These are phyloP conservation scores for Heimioporus sp. DNA, from an alignment of 768 basidiomycete genomes.

Conservation along the genomic window DNA sequence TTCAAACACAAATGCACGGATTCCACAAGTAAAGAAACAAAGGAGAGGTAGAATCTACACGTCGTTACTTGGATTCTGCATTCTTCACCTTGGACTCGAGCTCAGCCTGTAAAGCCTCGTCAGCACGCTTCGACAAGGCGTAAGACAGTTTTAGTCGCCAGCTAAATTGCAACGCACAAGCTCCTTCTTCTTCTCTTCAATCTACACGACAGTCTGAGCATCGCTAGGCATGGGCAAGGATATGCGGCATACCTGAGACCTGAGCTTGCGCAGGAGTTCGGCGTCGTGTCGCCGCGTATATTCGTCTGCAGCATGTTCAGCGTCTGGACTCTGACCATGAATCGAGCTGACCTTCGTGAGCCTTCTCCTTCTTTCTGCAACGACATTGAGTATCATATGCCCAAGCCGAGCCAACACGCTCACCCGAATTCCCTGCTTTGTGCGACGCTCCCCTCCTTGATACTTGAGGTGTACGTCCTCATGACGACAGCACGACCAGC, in stretches of 20 bases:
- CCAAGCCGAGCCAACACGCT: slow-evolving; percentile 9
- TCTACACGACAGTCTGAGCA: slow-evolving; percentile 12
- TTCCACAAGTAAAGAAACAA: too few relatives aligned
- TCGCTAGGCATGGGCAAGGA: neutral
- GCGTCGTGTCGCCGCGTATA: slow-evolving; percentile 59
- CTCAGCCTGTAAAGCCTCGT: slow-evolving; percentile 22
- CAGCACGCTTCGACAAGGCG: slow-evolving; percentile 11
- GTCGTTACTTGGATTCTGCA: slow-evolving; percentile 19
- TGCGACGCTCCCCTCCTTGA: slow-evolving; percentile 57
- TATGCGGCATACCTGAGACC: slow-evolving; percentile 43
- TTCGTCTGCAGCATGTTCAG: slow-evolving; percentile 47
- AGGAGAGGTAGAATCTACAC: too few relatives aligned
- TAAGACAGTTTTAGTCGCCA: slow-evolving; percentile 12
- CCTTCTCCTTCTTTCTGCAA: slow-evolving; percentile 70
- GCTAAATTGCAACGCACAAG: slow-evolving; percentile 26
- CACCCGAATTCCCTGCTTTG: slow-evolving; percentile 63
- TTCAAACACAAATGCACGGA: neutral
- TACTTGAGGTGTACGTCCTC: slow-evolving; percentile 37
- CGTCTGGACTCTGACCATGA: neutral
- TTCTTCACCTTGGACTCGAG: slow-evolving; percentile 29
- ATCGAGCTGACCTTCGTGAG: slow-evolving; percentile 52
- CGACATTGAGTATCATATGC: neutral
- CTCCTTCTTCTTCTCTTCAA: slow-evolving; percentile 31
- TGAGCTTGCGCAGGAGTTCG: slow-evolving; percentile 58
- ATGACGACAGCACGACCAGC: slow-evolving; percentile 33